Base-by-base conservation (phyloP, 2,329 filamentous ascomycete species). In the Claviceps cyperi region DNA sequence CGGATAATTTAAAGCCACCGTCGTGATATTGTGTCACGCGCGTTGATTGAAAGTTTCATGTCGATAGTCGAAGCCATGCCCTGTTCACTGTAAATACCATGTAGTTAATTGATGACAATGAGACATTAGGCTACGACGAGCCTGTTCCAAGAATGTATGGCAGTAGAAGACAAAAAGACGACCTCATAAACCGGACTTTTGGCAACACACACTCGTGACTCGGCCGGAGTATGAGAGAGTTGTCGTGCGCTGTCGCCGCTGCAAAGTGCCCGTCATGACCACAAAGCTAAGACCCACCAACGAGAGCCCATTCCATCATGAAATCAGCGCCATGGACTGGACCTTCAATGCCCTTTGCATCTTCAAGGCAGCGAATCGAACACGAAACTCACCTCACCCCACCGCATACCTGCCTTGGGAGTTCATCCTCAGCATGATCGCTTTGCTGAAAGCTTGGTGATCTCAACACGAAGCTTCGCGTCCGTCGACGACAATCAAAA, bases 1-100 rank as follows among this genome's bases (percentile, higher is more conserved):
- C 88, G 59, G 86, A 90, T 56, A 89, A 84, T 57, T 69, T 94
- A 41, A 86, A 89, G 62, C 85, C 91, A 22, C 85, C 87, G 3
- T 76, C 80, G 52, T 87, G 63, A 75, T 15, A n/a, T 32, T 11
- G n/a, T 38, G n/a, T 32, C 2, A 36, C 5, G 9, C 35, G 15
- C 3, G 8, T 19, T 36, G 4, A 19, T 7, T 15, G 32, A 46
- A 19, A 19, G 46, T 2, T 4, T n/a, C 9, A 22, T 38, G 35
- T 19, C 13, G n/a, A 15, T 46, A 5, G 19, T 35, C 19, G 32
- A 19, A 24, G 35, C 36, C 19, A 41, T 41, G 46, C 46, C 14
- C 15, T 47, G 40, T 35, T 41, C 43, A 44, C 32, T 36, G 47
- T 48, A 43, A 14, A 49, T 49, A 38, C 5, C n/a, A 43, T 11